Conservation (phyloP, 306 rosid genomes). For the Quercus dentata region DNA sequence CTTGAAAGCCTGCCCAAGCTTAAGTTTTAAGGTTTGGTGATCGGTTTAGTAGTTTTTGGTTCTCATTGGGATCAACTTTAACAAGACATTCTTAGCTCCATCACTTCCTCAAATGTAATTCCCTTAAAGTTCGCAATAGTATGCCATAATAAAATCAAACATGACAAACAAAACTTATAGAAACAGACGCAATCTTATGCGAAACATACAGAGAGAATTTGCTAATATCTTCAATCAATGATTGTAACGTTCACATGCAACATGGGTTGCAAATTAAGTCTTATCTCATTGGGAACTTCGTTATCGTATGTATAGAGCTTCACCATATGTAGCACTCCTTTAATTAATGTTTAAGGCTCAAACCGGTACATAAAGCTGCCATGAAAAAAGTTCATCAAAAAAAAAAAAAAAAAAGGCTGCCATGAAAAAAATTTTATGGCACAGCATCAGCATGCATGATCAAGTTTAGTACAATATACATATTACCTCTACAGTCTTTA, state of each 20-base stretch:
- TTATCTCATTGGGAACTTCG: neutral
- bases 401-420: too few species aligned
- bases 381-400: too few species aligned
- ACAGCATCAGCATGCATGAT: too few species aligned
- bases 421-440: too few species aligned
- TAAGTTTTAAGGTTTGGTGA: conserved; percentile 24
- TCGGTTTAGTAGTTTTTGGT: neutral
- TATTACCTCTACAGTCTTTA: too few species aligned
- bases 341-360: too few species aligned
- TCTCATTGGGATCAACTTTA: conserved; percentile 25
- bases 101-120: neutral
- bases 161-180: neutral
- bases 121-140: too few species aligned
- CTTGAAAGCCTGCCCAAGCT: conserved; percentile 16
- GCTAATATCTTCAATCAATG: neutral
- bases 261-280: neutral
- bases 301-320: neutral
- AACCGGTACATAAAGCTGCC: too few species aligned
- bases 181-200: neutral
- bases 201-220: neutral
- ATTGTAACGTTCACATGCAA: neutral
- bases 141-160: neutral
- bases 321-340: too few species aligned
- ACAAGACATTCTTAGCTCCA: conserved; percentile 12
- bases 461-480: too few species aligned